phyloP scores from a whole-genome alignment of 1,284 basidiomycete species.

The Sparassis latifolia region DNA sequence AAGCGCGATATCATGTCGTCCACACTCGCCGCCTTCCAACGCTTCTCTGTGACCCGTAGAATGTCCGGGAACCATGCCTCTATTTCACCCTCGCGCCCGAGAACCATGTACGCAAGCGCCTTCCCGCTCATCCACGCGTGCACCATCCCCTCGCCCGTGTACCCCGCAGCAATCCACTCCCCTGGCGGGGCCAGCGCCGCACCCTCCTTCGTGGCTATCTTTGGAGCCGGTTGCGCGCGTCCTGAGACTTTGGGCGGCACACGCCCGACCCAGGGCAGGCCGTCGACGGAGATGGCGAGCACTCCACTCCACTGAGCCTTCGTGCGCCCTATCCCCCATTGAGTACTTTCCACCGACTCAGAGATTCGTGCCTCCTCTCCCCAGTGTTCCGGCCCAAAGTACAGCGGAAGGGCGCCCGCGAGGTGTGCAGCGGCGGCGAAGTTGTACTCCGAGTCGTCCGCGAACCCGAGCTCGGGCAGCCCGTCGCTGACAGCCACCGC shows the following conservation, averaged over 20 bases:
- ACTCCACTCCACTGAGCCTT: conserved; percentile 48
- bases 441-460: conserved; percentile 36
- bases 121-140: conserved; percentile 56
- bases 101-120: conserved; percentile 52
- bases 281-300: conserved; percentile 40
- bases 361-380: conserved; percentile 27
- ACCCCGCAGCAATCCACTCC: conserved; percentile 51
- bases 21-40: conserved; percentile 38
- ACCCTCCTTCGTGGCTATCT: conserved; percentile 2
- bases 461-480: conserved; percentile 33
- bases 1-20: conserved; percentile 25
- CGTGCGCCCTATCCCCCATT: conserved; percentile 34
- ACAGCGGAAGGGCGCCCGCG: conserved; percentile 33
- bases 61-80: conserved; percentile 43
- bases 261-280: conserved; percentile 41
- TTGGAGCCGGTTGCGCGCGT: conserved; percentile 20
- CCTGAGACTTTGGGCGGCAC: conserved; percentile 31
- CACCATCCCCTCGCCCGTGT: conserved; percentile 62
- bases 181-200: conserved; percentile 25
- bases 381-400: conserved; percentile 37
- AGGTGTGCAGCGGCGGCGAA: conserved; percentile 30
- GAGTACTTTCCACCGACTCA: conserved; percentile 5
- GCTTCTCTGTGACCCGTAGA: conserved; percentile 41
- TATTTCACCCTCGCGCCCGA: conserved; percentile 29
- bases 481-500: conserved; percentile 27